Base-by-base conservation (phyloP, 306 rosid species). In the Trifolium subterraneum region DNA sequence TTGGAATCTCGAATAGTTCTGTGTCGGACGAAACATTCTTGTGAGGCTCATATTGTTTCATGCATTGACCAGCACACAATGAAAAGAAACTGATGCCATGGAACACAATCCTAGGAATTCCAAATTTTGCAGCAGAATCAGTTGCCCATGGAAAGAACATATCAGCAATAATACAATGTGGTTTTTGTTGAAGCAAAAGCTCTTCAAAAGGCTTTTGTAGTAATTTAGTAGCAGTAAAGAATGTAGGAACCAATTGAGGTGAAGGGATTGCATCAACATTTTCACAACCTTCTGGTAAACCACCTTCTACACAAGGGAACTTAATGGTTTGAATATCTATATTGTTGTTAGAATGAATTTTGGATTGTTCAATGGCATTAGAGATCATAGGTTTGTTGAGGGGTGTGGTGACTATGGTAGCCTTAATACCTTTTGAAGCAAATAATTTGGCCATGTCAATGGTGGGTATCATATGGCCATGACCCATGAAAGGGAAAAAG, bases 381-480 rank as follows among this genome's bases (percentile, higher is more conserved):
- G 82, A 80, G 50, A 71, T 61, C 18, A 48, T 5, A 35, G 74
- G 78, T 78, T 65, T 78, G 44, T 72, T 71, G 72, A 68, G 23
- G 1, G 89, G 80, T 45, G 91, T 85, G 72, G 91, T 80, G 60
- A 89, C 50, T 20, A 89, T 78, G 45, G 88, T 84, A 68, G 83
- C 50, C 8, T 41, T 74, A 2, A 79, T 31, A 6, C 74, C 80
- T 61, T 35, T 64, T 22, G 64, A 20, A 1, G 86, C 77, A 52
- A 89, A 84, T 51, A 85, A 39, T 64, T 83, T 76, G 60, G 90
- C 95, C 74, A 84, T 79, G 35, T 78, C 80, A 45, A 56, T 0
- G 0, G 18, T 22, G 1, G 78, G 86, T 2, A 74, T 74, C 1
- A 73, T 54, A 29, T 78, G 78, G 64, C 90, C 88, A 3, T 75